Base-by-base conservation (phyloP, 306 rosid species). In the Pachyrhizus erosus region DNA sequence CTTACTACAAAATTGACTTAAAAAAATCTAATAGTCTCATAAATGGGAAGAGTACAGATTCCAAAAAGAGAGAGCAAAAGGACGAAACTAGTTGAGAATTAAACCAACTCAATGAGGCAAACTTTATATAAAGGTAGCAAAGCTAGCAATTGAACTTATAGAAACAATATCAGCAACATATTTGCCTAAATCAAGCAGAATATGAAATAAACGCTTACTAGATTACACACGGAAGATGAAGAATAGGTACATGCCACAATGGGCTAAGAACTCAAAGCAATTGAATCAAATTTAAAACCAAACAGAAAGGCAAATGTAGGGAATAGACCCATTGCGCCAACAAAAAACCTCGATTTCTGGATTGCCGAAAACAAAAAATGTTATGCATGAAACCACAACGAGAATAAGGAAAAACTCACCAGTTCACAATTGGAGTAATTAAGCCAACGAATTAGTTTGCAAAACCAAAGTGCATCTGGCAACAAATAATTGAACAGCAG, bases 391-490 rank as follows among this genome's bases (percentile, higher is more conserved):
- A 79, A 74, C 37, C 27, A 42, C 57, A 33, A 8, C 57, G 6
- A 76, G 46, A 71, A 75, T 80, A 70, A 39, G 18, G 78, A 80
- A 82, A 82, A 60, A 89, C 97, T 89, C 82, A 95, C 98, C 94
- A 82, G 80, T 24, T 80, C 71, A 57, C 17, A 89, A 77, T 82
- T 70, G 48, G 80, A 82, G 81, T 84, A 76, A 81, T 77, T 80
- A 87, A 87, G 88, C 92, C 84, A 67, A 83, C 39, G 49, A 83
- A 80, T 76, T 54, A 84, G 86, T 55, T 65, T 78, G 80, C 77
- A 70, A 76, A 82, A 86, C 82, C 87, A 89, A 77, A 67, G 85
- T 75, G 89, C 87, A 74, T 85, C 96, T 89, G 93, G 51, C 83
- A 85, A 73, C 70, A 78, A 78, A 84, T 69, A 83, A 81, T 75